These are phyloP conservation scores for Penicillium sclerotiorum DNA, from an alignment of 2,329 filamentous ascomycete genomes.

Conservation along the genomic window DNA sequence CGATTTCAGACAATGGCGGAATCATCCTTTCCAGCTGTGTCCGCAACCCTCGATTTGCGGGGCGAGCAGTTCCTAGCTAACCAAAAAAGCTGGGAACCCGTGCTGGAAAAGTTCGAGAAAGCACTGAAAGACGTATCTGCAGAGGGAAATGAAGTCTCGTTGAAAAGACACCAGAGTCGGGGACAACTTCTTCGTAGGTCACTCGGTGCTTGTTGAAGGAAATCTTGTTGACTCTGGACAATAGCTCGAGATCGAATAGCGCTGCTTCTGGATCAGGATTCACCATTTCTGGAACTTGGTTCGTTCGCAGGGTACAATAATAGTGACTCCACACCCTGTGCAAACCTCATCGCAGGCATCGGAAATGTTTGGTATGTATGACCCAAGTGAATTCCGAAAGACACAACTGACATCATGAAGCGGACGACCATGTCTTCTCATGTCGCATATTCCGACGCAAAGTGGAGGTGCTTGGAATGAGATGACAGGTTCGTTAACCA, in stretches of 20 bases:
- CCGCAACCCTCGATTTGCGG: slow-evolving; percentile 24
- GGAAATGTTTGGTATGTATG: slow-evolving; percentile 31
- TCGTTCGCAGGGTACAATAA: slow-evolving; percentile 41
- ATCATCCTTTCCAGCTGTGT: slow-evolving; percentile 18
- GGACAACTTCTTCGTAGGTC: slow-evolving; percentile 34
- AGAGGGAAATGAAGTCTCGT: slow-evolving; percentile 35
- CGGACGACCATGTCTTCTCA: slow-evolving; percentile 40
- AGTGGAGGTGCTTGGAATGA: slow-evolving; percentile 51
- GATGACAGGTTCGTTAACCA: slow-evolving; percentile 42
- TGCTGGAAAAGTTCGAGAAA: slow-evolving; percentile 34
- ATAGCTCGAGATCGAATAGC: slow-evolving; percentile 44
- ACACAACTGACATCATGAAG: slow-evolving; percentile 19
- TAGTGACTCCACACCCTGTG: slow-evolving; percentile 39
- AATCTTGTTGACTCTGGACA: background rate
- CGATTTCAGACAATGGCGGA: slow-evolving; percentile 20
- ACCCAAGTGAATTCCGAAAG: background rate
- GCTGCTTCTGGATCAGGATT: slow-evolving; percentile 41
- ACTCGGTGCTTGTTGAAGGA: no score
- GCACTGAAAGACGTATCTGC: slow-evolving; percentile 29
- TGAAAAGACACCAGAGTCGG: slow-evolving; percentile 30
- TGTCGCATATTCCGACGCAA: slow-evolving; percentile 47
- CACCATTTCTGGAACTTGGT: slow-evolving; percentile 45
- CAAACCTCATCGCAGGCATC: slow-evolving; percentile 44
- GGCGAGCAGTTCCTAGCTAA: slow-evolving; percentile 23
- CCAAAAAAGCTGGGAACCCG: slow-evolving; percentile 31